These are phyloP conservation scores for Peronospora farinosa DNA, from an alignment of 352 stramenopile genomes.

Conservation along the genomic window DNA sequence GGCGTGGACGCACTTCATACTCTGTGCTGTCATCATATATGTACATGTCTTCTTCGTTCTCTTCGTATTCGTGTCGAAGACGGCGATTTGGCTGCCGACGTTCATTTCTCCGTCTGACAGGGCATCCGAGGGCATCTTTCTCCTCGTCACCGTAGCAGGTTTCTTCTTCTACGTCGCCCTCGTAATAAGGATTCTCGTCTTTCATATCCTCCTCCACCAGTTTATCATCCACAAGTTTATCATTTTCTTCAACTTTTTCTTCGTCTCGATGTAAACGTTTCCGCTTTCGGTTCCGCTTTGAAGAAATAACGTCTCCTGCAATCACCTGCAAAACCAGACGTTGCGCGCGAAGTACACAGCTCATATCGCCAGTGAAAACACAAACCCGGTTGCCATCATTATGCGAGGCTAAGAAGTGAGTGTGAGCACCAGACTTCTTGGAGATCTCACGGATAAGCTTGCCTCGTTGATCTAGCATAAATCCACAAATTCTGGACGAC, in stretches of 20 bases:
- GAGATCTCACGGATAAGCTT: constrained; percentile 53
- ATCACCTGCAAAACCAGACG: constrained; percentile 53
- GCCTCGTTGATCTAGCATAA: constrained; percentile 44
- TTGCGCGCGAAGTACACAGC: constrained; percentile 43
- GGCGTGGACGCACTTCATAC: constrained; percentile 8
- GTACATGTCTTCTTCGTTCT: constrained; percentile 15
- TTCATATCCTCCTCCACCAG: constrained; percentile 13
- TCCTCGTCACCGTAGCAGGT: constrained; percentile 11
- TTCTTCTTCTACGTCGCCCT: constrained; percentile 17
- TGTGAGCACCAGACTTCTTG: constrained; percentile 42
- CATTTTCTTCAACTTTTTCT: constrained; percentile 16
- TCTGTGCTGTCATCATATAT: constrained; percentile 8
- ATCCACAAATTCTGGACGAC: constrained; percentile 33
- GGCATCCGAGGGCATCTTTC: constrained; percentile 3
- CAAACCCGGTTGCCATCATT: constrained; percentile 43
- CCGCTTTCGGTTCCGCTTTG: constrained; percentile 43
- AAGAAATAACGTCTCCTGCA: constrained; percentile 49
- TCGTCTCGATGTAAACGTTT: constrained; percentile 20
- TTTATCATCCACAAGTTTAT: constrained; percentile 12
- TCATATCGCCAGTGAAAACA: constrained; percentile 47
- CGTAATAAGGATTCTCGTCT: constrained; percentile 12
- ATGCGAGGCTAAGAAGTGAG: constrained; percentile 37
- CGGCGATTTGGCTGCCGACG: constrained; percentile 11
- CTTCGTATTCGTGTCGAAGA: constrained; percentile 13
- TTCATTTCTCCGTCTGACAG: constrained; percentile 10